Evolutionary conservation across 1,284 basidiomycete genomes (phyloP).

Genomic region (Tetrapyrgos nigripes): DNA sequence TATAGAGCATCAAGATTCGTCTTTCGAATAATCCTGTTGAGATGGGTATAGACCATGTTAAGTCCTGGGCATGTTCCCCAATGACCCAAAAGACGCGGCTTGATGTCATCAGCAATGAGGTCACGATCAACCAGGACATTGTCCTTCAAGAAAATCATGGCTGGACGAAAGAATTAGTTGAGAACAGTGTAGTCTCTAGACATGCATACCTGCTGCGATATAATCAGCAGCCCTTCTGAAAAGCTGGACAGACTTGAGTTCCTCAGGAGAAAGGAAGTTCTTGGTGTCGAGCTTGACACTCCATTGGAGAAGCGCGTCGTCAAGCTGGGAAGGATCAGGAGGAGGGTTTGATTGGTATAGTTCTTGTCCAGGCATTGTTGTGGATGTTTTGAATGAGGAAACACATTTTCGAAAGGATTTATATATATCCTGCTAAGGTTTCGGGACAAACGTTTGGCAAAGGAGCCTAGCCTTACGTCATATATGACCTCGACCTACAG

Average conservation of each 20-base stretch:
- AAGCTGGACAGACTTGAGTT: slow-evolving; percentile 55
- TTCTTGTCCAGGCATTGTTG: slow-evolving; percentile 62
- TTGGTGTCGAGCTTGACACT: slow-evolving; percentile 49
- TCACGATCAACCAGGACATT: slow-evolving; percentile 73
- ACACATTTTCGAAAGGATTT: no score
- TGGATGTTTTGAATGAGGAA: no score
- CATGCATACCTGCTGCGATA: slow-evolving; percentile 61
- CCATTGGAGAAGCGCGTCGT: slow-evolving; percentile 54
- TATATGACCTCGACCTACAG: no score
- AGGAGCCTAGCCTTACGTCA: no score
- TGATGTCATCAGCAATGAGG: slow-evolving; percentile 73
- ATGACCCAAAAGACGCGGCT: slow-evolving; percentile 79
- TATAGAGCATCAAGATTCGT: slow-evolving; percentile 67
- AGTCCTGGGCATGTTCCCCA: slow-evolving; percentile 85
- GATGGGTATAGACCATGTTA: slow-evolving; percentile 79
- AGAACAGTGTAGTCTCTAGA: neutral
- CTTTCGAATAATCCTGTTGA: slow-evolving; percentile 77
- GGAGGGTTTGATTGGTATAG: slow-evolving; percentile 65
- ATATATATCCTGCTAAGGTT: no score
- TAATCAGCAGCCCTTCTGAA: slow-evolving; percentile 70
- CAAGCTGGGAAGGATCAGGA: slow-evolving; percentile 64
- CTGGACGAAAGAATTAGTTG: slow-evolving; percentile 36
- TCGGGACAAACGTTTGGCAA: no score
- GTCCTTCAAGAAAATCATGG: slow-evolving; percentile 82
- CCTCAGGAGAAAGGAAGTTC: slow-evolving; percentile 51